A percentile compares a stretch with the other conserved stretches of the same genome.
phyloP scores from a whole-genome alignment of 129 eudicot genomes.

The Gnaphalium uliginosum region DNA sequence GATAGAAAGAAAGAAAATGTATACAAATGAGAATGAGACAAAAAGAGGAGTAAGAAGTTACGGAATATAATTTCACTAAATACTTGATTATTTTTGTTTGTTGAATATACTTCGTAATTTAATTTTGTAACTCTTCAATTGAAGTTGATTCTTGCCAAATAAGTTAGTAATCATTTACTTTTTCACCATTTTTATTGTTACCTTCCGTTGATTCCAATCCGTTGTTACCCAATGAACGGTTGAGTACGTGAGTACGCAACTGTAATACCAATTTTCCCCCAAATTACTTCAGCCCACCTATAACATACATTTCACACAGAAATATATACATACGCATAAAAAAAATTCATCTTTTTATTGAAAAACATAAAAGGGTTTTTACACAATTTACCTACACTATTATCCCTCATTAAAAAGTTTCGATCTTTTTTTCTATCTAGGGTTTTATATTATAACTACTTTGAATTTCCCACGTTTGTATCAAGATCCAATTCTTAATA shows the following conservation, averaged over 20 bases:
- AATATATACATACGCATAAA: conserved; percentile 1
- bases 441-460: conserved; percentile 25
- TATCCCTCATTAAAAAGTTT: conserved; percentile 10
- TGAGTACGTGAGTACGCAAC: conserved; percentile 29
- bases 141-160: too few relatives aligned
- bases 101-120: too few relatives aligned
- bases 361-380: conserved; percentile 3
- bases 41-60: too few relatives aligned
- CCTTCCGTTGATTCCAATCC: conserved; percentile 18
- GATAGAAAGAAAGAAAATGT: too few relatives aligned
- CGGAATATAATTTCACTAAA: too few relatives aligned
- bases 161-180: neutral
- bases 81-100: too few relatives aligned
- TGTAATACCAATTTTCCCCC: too few relatives aligned
- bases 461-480: conserved; percentile 1
- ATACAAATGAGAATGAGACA: too few relatives aligned
- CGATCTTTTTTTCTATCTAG: conserved; percentile 26
- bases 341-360: conserved; percentile 19
- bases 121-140: too few relatives aligned
- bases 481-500: conserved; percentile 22
- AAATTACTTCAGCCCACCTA: neutral
- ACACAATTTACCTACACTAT: conserved; percentile 16
- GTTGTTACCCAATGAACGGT: conserved; percentile 30
- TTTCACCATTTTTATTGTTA: conserved; percentile 20
- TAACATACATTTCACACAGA: neutral